Base-by-base conservation (phyloP, 192 early-diverging fungal genomes). In the Backusella morwellensis region DNA sequence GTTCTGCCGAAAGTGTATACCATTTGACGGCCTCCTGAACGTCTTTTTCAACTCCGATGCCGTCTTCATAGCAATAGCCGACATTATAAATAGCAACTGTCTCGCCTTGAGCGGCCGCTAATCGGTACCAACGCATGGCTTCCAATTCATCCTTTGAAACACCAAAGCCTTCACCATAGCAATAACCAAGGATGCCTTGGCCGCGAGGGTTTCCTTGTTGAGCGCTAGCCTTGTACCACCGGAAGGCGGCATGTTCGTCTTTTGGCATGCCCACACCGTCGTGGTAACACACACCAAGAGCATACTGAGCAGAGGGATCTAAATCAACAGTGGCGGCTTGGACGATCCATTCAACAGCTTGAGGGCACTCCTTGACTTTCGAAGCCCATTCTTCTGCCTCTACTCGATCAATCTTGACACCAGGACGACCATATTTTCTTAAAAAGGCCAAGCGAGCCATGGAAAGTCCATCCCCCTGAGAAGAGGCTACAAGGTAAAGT, bases 321-420 rank as follows among this genome's bases (percentile, higher is more conserved):
- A 85, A 86, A 63, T 89, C 84, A 35, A 77, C 75, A 7, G 87
- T 79, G 0, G 93, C 93, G 5, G 89, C 92, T 32, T 82, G 76
- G 23, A 80, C 67, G 19, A 95, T 80, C 94, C 94, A 95, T 19
- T 77, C 35, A 0, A 94, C 82, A 6, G 91, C 88, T 82, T 89
- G 78, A 6, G 56, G 38, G 40, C 59, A 66, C 9, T 66, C 29
- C 66, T 59, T 35, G 0, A 78, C 77, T 68, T 67, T 66, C 9
- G 69, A 67, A n/a, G 87, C 80, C 95, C 95, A 96, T 70, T 85
- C 84, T 72, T 95, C 93, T 23, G 93, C 90, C 76, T 96, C 95
- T 14, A 89, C 85, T 17, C 92, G 87, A 78, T 96, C 90, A 63
- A 96, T 96, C 75, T 88, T 90, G 42, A 96, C 91, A 35, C 79